Percentiles rank a stretch among this genome's conserved stretches.
These are phyloP conservation scores for Diplodia scrobiculata DNA, from an alignment of 2,329 filamentous ascomycete genomes.

Conservation along the genomic window DNA sequence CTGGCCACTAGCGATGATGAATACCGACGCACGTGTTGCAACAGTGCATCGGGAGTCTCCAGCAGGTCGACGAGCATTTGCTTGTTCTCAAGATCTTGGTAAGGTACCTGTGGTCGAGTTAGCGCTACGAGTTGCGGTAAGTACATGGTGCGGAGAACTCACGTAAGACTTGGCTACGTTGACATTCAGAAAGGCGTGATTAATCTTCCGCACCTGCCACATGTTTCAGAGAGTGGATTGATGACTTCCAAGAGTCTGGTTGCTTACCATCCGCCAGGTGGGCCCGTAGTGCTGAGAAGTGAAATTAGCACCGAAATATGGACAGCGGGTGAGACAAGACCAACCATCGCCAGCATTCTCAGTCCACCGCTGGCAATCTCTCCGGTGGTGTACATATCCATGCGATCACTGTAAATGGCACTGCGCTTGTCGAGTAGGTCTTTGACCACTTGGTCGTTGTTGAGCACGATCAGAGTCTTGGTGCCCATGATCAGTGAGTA, in stretches of 20 bases:
- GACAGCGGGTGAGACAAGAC: neutral
- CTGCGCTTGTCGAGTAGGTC: slow-evolving; percentile 57
- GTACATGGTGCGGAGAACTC: neutral
- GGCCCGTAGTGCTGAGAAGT: slow-evolving; percentile 32
- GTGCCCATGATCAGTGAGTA: slow-evolving; percentile 57
- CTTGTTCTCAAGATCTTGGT: slow-evolving; percentile 60
- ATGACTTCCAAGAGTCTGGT: neutral
- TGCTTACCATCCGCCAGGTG: slow-evolving; percentile 31
- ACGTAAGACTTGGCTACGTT: slow-evolving; percentile 32
- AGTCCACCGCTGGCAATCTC: slow-evolving; percentile 31
- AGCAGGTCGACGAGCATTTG: slow-evolving; percentile 57
- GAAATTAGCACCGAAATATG: neutral
- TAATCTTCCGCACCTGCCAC: slow-evolving; percentile 30
- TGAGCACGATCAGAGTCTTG: slow-evolving; percentile 53
- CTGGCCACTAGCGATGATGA: slow-evolving; percentile 54
- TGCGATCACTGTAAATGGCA: slow-evolving; percentile 54
- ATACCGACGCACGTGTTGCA: slow-evolving; percentile 53
- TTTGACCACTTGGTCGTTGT: slow-evolving; percentile 51
- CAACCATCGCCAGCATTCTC: slow-evolving; percentile 34
- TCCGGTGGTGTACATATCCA: slow-evolving; percentile 48
- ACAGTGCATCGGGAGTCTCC: slow-evolving; percentile 47
- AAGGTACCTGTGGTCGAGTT: slow-evolving; percentile 48
- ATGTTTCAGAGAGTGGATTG: neutral
- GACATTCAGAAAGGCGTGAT: slow-evolving; percentile 34
- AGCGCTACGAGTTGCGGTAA: neutral